Base-by-base conservation (phyloP, 1,139 yeast species). In the Cylindricascospora bacillispora region DNA sequence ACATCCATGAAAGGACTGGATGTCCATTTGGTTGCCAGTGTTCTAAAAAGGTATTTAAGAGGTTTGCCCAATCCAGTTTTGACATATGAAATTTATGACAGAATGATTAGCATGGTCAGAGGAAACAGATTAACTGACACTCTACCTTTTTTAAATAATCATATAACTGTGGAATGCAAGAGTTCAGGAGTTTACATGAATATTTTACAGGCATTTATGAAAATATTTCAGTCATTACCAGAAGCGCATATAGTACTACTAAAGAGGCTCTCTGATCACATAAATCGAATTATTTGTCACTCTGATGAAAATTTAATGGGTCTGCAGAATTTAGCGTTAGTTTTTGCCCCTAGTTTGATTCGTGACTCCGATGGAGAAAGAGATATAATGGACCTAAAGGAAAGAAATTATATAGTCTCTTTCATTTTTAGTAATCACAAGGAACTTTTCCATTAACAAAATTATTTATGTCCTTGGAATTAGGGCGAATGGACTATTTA, bases 281-380 rank as follows among this genome's bases (percentile, higher is more conserved):
- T 89, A 40, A 62, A 67, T 27, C 57, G 67, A 37, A 70, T 81
- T 18, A 65, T 66, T 31, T 54, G 60, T 6, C 59, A 62, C 48
- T 61, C 67, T 25, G 52, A 56, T 12, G 51, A 57, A 24, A 81
- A 79, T 46, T 63, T 81, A 52, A 89, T 89, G 99, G 81, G 71
- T 19, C 61, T 70, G 41, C 73, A 75, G 52, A 85, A 92, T 46
- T 57, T 92, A 35, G 79, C 95, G 1, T 89, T 92, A 29, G 95
- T 89, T 12, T 89, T 89, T 63, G 95, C 97, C 0, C 98, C 99
- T 2, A 85, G 97, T 3, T 60, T 89, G 30, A 80, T 85, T 0
- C 64, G 95, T 36, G 95, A 85, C 43, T 62, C 65, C 37, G 67
- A 74, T 15, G 93, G 94, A 4, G 85, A 80, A 40, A 70, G 79